Evolutionary conservation across 2,329 filamentous ascomycete species (phyloP).

Genomic region (Moelleriella libera): DNA sequence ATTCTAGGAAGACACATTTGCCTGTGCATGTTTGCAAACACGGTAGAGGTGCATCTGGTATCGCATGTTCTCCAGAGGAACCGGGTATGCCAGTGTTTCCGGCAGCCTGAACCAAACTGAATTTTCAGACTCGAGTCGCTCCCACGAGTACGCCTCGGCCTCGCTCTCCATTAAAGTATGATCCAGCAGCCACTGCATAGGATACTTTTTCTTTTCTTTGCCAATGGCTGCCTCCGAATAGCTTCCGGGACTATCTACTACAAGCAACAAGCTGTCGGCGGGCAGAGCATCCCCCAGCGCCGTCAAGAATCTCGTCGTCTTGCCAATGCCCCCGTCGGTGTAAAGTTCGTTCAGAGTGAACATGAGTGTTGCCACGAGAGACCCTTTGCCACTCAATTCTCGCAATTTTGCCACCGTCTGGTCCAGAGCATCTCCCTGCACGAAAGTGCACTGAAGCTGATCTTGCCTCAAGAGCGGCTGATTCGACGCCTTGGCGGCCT

Average conservation of each 20-base stretch:
- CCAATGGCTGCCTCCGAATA: slow-evolving; percentile 74
- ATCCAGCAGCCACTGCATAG: slow-evolving; percentile 87
- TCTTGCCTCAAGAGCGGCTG: slow-evolving; percentile 24
- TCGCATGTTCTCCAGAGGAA: slow-evolving; percentile 84
- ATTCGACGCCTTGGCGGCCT: slow-evolving; percentile 28
- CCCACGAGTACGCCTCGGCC: slow-evolving; percentile 43
- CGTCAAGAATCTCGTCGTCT: slow-evolving; percentile 65
- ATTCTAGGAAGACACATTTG: too few species aligned
- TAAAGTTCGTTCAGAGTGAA: slow-evolving; percentile 97
- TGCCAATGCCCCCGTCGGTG: slow-evolving; percentile 53
- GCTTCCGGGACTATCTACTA: slow-evolving; percentile 86
- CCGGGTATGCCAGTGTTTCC: slow-evolving; percentile 58
- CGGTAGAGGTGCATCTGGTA: slow-evolving; percentile 82
- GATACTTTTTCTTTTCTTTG: slow-evolving; percentile 52
- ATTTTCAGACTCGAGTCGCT: slow-evolving; percentile 60
- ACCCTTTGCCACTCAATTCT: slow-evolving; percentile 14
- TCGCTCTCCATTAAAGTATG: slow-evolving; percentile 50
- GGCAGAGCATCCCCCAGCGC: slow-evolving; percentile 45
- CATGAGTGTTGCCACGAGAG: slow-evolving; percentile 61
- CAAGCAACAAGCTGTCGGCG: slow-evolving; percentile 55
- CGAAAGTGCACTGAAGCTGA: slow-evolving; percentile 26
- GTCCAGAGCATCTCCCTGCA: slow-evolving; percentile 33
- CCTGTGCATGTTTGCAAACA: not conserved
- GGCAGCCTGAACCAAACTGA: slow-evolving; percentile 74
- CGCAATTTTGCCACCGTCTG: slow-evolving; percentile 21